Base-by-base conservation (phyloP, 1,284 basidiomycete genomes). In the Melampsora americana region DNA sequence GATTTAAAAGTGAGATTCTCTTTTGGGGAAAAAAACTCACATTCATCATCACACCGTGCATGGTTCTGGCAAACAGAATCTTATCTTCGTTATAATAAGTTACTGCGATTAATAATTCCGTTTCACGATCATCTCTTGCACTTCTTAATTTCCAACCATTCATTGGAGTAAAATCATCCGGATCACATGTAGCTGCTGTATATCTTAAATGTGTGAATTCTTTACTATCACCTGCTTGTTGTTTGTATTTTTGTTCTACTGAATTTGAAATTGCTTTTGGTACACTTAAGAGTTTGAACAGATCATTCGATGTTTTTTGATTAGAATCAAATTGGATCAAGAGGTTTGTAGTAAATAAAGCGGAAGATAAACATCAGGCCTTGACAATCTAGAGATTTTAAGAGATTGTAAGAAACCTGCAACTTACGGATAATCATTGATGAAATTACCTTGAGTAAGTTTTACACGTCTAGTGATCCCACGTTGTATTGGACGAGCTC, bases 71-170 rank as follows among this genome's bases (percentile, higher is more conserved):
- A n/a, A 83, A 80, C 39, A 97, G 87, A 4, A 90, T 90, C 85
- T 97, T 95, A 86, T 98, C 94, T 84, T 97, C 95, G 83, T 97
- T 97, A 84, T 97, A 86, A 81, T 83, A 82, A 9, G 67, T 79
- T 28, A 73, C 78, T 73, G 77, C 80, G 79, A 99, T 96, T 59
- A 98, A 87, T 6, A 99, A 84, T 80, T 99, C 95, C 0, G 95
- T 98, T 79, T 92, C 88, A 68, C 95, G 90, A 71, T 90, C 89
- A 84, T 95, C 97, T 78, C 90, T 85, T 7, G 71, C 71, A 3
- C 90, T 87, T 23, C 95, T 89, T 61, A 99, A 85, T 14, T 90
- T 90, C 85, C 86, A 87, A 30, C 95, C 95, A 81, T 88, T 89
- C 59, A 88, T 89, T 80, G 89, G 88, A 4, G 85, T 86, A 81